Evolutionary conservation across 2,329 filamentous ascomycete genomes (phyloP), one percentile per base, ranked within the genome.

Genomic region (Zasmidium cellare): DNA sequence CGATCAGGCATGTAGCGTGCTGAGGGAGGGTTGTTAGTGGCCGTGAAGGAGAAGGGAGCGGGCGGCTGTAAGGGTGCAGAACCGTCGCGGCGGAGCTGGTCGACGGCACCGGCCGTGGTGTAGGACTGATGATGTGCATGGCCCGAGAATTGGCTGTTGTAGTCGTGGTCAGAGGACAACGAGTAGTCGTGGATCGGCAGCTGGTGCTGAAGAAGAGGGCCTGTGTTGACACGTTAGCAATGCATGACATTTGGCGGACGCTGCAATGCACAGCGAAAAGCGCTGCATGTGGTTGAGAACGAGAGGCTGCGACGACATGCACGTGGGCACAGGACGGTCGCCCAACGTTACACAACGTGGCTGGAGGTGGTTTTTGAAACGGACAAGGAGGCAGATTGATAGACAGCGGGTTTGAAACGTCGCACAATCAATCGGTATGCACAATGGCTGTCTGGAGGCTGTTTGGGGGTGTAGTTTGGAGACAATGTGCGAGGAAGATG

Each of bases 1-100:
- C 79, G 79, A 72, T 77, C 77, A 73, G 79, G 67, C 69, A 77
- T 76, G 76, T 80, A 83, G 75, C 80, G 77, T 75, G 79, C 69
- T 24, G 58, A 66, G 48, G 65, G 60, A 51, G 65, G 57, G 71
- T 76, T 76, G 72, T 78, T 80, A 68, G 72, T 75, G 65, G 76
- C 70, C 67, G 76, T 70, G 68, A 80, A 77, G 58, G 77, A 72
- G 67, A 74, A 76, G 53, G 77, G 73, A 66, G 75, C 74, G 56
- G 73, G 69, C 56, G 77, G 68, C 68, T 77, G 75, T 66, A 80
- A 76, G 65, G 74, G 74, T 67, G 82, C 73, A 59, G 73, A 69
- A 67, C 75, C 76, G 71, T 82, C 79, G 74, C 80, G 80, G 67
- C 80, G 78, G 69, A 77, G 74, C 62, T 75, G 76, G 67, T 82